phyloP scores from a whole-genome alignment of 805 yeast genomes.

The Wickerhamomyces rabaulensis region DNA sequence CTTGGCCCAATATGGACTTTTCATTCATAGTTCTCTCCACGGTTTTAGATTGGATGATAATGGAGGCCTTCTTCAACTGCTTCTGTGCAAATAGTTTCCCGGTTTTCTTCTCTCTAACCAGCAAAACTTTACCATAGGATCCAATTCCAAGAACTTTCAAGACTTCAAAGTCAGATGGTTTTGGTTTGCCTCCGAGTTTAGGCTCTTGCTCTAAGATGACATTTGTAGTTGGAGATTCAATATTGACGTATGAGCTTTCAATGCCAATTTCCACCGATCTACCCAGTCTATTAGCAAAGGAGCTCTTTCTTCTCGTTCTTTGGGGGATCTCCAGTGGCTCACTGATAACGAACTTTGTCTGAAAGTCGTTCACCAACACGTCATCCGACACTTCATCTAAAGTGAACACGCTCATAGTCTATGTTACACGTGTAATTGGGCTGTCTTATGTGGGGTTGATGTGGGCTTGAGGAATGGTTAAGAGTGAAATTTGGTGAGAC shows the following conservation, averaged over 20 bases:
- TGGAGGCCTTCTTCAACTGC: slow-evolving; percentile 76
- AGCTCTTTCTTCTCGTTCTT: slow-evolving; percentile 19
- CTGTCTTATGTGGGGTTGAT: too few relatives aligned
- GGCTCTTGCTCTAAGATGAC: not conserved
- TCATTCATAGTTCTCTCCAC: slow-evolving; percentile 80
- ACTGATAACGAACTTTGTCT: slow-evolving; percentile 11
- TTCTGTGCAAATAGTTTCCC: slow-evolving; percentile 79
- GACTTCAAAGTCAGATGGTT: slow-evolving; percentile 58
- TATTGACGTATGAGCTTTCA: slow-evolving; percentile 30
- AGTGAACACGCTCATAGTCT: slow-evolving; percentile 18
- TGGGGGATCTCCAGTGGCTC: slow-evolving; percentile 13
- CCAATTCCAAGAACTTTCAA: slow-evolving; percentile 80
- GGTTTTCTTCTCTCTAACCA: slow-evolving; percentile 61
- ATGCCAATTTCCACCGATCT: slow-evolving; percentile 46
- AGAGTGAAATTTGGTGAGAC: too few relatives aligned
- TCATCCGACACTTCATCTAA: slow-evolving; percentile 19
- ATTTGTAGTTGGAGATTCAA: not conserved
- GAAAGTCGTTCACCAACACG: slow-evolving; percentile 14
- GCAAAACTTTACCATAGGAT: slow-evolving; percentile 80
- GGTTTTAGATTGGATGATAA: slow-evolving; percentile 51
- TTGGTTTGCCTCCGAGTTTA: slow-evolving; percentile 15
- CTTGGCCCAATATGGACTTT: slow-evolving; percentile 61
- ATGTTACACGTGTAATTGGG: too few relatives aligned
- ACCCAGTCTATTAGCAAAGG: slow-evolving; percentile 32
- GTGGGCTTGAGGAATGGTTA: too few relatives aligned